A percentile compares a stretch with the other conserved stretches of the same genome.
Conservation (phyloP, 148 eudicot genomes). For the Vaccinium darrowii region DNA sequence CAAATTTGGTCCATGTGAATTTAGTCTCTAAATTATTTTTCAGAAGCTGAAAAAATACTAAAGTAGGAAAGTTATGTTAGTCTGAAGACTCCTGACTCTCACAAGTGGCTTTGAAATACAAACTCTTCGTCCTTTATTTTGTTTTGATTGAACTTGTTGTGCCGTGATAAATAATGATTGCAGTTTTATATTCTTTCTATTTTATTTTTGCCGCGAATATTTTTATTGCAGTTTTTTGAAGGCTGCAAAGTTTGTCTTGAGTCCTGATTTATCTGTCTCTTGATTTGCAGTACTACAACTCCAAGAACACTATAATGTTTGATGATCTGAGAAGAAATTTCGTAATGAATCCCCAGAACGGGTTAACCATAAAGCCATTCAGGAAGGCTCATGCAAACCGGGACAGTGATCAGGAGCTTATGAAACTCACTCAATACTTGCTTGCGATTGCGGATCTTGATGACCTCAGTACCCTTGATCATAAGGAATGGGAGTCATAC, state of each 20-base stretch:
- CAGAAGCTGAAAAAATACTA: no score
- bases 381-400: constrained; percentile 86
- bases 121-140: not conserved
- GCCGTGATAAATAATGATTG: no score
- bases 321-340: constrained; percentile 89
- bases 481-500: constrained; percentile 69
- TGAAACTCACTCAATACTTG: constrained; percentile 89
- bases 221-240: not conserved
- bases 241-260: not conserved
- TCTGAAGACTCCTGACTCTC: no score
- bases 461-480: constrained; percentile 74
- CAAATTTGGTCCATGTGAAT: no score
- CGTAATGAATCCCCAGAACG: constrained; percentile 98
- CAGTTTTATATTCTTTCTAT: not conserved
- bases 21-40: no score
- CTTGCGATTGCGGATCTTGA: constrained; percentile 88
- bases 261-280: not conserved
- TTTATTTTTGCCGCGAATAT: not conserved
- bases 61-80: no score
- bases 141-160: no score
- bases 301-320: constrained; percentile 95
- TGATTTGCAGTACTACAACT: constrained; percentile 67
- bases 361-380: constrained; percentile 83
- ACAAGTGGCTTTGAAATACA: not conserved
- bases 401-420: constrained; percentile 72